These are phyloP conservation scores for Cairneyella variabilis DNA, from an alignment of 495 filamentous ascomycete genomes.

Conservation along the genomic window DNA sequence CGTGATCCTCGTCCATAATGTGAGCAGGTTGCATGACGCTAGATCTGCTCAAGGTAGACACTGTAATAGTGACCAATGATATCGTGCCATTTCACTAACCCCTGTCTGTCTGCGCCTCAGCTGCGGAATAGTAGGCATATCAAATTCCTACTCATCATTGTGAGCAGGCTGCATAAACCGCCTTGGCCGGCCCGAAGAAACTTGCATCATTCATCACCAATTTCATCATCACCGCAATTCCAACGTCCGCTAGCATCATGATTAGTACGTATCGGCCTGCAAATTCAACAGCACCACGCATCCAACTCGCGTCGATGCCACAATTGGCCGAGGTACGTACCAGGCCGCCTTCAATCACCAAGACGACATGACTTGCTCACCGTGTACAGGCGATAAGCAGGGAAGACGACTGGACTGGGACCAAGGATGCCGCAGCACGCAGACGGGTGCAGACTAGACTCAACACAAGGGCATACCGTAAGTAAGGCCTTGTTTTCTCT, in stretches of 20 bases:
- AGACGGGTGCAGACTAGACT: conserved; percentile 33
- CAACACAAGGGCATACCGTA: conserved; percentile 42
- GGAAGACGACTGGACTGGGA: conserved; percentile 44
- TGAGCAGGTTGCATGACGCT: conserved; percentile 39
- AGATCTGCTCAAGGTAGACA: conserved; percentile 25
- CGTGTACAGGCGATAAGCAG: conserved; percentile 30
- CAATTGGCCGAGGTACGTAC: conserved; percentile 39
- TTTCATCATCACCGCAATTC: conserved; percentile 25
- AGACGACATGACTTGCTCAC: conserved; percentile 27
- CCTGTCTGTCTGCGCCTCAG: conserved; percentile 20
- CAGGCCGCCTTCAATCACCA: conserved; percentile 15
- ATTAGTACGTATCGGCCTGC: conserved; percentile 28
- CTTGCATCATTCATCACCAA: conserved; percentile 24
- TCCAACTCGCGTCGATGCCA: conserved; percentile 35
- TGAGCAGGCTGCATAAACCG: conserved; percentile 36
- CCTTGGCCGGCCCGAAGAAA: conserved; percentile 16
- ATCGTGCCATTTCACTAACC: conserved; percentile 11
- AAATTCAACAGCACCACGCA: conserved; percentile 29
- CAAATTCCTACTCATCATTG: conserved; percentile 26
- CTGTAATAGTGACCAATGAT: conserved; percentile 11
- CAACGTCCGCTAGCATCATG: conserved; percentile 29
- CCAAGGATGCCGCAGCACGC: conserved; percentile 31
- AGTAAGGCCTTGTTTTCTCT: conserved; percentile 28
- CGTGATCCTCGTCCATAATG: conserved; percentile 15
- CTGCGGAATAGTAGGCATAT: conserved; percentile 19